phyloP scores from a whole-genome alignment of 345 rosid species.

The Euphorbia lathyris region DNA sequence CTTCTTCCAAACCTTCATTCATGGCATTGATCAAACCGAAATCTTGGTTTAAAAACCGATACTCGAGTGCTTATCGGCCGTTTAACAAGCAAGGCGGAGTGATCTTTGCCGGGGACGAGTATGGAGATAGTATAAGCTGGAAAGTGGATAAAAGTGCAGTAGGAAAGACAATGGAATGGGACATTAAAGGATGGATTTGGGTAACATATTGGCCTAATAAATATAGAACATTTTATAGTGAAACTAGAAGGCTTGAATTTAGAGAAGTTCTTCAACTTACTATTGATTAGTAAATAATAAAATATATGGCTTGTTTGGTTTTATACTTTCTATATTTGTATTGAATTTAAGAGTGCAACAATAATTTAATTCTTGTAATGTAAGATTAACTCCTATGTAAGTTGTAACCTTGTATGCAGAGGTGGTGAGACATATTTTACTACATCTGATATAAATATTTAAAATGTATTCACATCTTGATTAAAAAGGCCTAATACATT shows the following conservation, averaged over 20 bases:
- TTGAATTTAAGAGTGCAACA: neutral
- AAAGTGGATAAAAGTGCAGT: slow-evolving; percentile 52
- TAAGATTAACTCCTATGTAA: neutral
- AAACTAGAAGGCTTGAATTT: slow-evolving; percentile 75
- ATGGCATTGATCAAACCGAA: slow-evolving; percentile 58
- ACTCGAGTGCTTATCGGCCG: slow-evolving; percentile 63
- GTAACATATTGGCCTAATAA: slow-evolving; percentile 92
- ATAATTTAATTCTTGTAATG: neutral
- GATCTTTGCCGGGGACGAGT: slow-evolving; percentile 73
- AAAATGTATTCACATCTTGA: too few relatives aligned
- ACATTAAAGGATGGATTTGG: slow-evolving; percentile 81
- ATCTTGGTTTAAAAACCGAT: slow-evolving; percentile 81
- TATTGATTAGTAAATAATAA: slow-evolving; percentile 28
- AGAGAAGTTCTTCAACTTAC: slow-evolving; percentile 56
- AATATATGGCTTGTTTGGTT: too few relatives aligned
- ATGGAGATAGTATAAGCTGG: slow-evolving; percentile 73
- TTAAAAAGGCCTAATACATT: too few relatives aligned
- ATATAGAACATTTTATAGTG: slow-evolving; percentile 59
- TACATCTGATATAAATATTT: too few relatives aligned
- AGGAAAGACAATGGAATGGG: slow-evolving; percentile 78
- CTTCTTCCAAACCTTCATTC: slow-evolving; percentile 68
- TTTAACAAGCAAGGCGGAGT: slow-evolving; percentile 84
- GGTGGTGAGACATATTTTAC: too few relatives aligned
- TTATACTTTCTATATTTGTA: neutral
- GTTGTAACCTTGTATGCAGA: too few relatives aligned